Evolutionary conservation across 2,329 filamentous ascomycete genomes (phyloP), one percentile per base, ranked within the genome.

Genomic region (Sporothrix protearum): DNA sequence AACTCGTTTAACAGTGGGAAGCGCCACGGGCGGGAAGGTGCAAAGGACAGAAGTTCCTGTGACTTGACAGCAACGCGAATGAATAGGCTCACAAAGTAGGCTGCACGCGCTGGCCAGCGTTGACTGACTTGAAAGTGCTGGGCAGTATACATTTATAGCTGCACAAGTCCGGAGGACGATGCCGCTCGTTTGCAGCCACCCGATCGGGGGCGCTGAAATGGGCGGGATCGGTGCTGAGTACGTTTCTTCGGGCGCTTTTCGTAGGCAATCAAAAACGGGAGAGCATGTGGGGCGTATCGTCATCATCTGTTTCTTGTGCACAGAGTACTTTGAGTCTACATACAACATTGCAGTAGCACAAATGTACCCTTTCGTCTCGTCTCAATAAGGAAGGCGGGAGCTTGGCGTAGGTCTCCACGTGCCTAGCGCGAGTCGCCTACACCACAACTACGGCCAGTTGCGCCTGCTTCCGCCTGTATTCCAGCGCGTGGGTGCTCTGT

Each of bases 331-430:
- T 9, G 5, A 12, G 28, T 30, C 14, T 3, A 1, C n/a, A 39
- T 22, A 16, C 25, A 45, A 28, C 25, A 22, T 28, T 45, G n/a
- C 4, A 28, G 33, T 28, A 55, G 9, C n/a, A n/a, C 25, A 57
- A 10, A 45, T 16, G 33, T 57, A 45, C 67, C 25, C 10, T n/a
- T n/a, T 42, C 36, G 66, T 69, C 28, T 51, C 47, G 47, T 69
- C 67, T 51, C 49, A 69, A 45, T 22, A 45, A 57, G 51, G 67
- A 69, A 69, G 67, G 67, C 67, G 51, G 51, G 67, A 57, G 42
- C 64, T 51, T 68, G n/a, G 67, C 22, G 49, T 16, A 53, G 47
- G 30, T 68, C 49, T 19, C 66, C 66, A 68, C 64, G 42, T 53
- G 30, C 66, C 47, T 68, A 55, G 49, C 66, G 47, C 33, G 19